phyloP scores from a whole-genome alignment of 2,329 filamentous ascomycete genomes.

The Colletotrichum sp. region DNA sequence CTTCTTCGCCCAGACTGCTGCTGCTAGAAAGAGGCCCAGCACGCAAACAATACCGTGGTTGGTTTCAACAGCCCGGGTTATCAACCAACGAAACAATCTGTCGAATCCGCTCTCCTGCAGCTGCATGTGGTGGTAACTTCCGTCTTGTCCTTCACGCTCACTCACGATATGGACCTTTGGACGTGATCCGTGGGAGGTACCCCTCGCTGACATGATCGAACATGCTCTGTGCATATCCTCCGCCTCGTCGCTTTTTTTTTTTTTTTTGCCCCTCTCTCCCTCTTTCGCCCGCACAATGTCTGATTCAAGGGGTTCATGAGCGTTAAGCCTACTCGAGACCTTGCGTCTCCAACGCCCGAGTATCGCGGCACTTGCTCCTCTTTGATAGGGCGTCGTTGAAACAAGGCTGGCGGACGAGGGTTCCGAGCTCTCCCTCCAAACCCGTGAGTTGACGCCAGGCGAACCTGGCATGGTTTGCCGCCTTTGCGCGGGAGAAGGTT shows the following conservation, averaged over 20 bases:
- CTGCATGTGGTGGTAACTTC: background rate
- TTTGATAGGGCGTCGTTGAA: slow-evolving; percentile 11
- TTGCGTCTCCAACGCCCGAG: background rate
- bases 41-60: background rate
- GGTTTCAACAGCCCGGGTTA: background rate
- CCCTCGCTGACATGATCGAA: background rate
- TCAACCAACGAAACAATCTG: background rate
- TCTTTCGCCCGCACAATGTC: background rate
- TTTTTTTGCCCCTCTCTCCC: background rate
- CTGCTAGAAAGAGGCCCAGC: background rate
- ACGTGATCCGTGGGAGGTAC: background rate
- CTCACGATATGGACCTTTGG: background rate
- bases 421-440: background rate
- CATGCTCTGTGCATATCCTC: background rate
- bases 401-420: slow-evolving; percentile 3
- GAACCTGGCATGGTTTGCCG: background rate
- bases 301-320: background rate
- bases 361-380: background rate
- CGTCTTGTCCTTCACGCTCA: background rate
- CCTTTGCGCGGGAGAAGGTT: background rate
- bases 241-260: background rate
- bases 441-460: background rate
- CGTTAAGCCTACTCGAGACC: background rate
- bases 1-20: background rate
- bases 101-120: background rate